A percentile compares a stretch with the other conserved stretches of the same genome.
These are phyloP conservation scores for Malus hybrid DNA, from an alignment of 331 rosid species.

Conservation along the genomic window DNA sequence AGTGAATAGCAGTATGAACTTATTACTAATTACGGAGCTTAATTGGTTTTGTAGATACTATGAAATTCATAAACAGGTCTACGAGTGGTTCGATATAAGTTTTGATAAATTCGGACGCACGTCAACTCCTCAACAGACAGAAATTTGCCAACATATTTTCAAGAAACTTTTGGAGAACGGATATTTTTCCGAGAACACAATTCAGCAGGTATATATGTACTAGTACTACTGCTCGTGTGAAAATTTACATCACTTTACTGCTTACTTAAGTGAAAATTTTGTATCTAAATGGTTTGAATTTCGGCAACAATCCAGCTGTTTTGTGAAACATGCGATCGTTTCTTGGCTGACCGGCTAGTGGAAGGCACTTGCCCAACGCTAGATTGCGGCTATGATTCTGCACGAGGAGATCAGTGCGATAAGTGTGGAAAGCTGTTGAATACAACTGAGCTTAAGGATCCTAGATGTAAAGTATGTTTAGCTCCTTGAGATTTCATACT, in stretches of 20 bases:
- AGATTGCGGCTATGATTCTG: slow-evolving; percentile 14
- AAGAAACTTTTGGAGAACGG: slow-evolving; percentile 18
- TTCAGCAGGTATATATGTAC: slow-evolving; percentile 10
- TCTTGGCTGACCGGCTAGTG: slow-evolving; percentile 26
- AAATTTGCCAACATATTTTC: slow-evolving; percentile 20
- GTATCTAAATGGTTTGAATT: not conserved
- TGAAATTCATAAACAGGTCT: slow-evolving; percentile 18
- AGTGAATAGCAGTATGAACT: no score
- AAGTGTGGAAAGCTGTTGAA: slow-evolving; percentile 26
- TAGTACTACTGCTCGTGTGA: no score
- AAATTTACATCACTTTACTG: not conserved
- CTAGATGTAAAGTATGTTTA: slow-evolving; percentile 19
- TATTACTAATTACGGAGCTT: not conserved
- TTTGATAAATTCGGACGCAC: slow-evolving; percentile 25
- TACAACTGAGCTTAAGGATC: slow-evolving; percentile 19
- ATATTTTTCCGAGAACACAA: slow-evolving; percentile 16
- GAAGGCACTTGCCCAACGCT: slow-evolving; percentile 17
- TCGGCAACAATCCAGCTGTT: slow-evolving; percentile 10
- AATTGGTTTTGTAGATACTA: slow-evolving; percentile 1
- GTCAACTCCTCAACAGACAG: slow-evolving; percentile 24
- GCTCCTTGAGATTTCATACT: not conserved
- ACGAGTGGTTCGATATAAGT: slow-evolving; percentile 20
- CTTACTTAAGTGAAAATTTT: not conserved
- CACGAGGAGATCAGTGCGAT: slow-evolving; percentile 28
- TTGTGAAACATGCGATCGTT: slow-evolving; percentile 16